Base-by-base conservation (phyloP, 1,139 yeast genomes). In the Pneumocystis sp. region DNA sequence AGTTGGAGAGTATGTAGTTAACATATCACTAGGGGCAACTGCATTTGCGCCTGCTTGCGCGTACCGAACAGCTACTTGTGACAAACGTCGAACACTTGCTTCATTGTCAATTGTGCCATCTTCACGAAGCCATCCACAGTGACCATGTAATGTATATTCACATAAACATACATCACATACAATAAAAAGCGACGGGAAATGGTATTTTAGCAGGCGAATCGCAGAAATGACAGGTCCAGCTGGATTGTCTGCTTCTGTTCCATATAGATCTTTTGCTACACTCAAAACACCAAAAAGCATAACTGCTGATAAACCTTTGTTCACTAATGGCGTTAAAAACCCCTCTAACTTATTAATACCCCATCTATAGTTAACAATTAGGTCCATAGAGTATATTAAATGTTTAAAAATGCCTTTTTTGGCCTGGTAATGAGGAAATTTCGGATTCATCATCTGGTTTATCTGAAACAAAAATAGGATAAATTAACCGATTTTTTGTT, bases 21-120 rank as follows among this genome's bases (percentile, higher is more conserved):
- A 50, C 98, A 95, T 93, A 75, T 93, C 98, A 17, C 96, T 87
- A 21, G 99, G 99, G 1, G 98, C 97, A 57, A 93, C 96, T 65
- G 90, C 87, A 42, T 67, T 64, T 62, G 68, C 68, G 6, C 68
- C 98, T 0, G 98, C 97, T 71, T 81, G 83, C 62, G 97, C 98
- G 73, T 93, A 93, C 75, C 89, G 91, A 34, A 88, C 96, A 0
- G 97, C 97, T 35, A 93, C 97, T 17, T 95, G 93, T 1, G 96
- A 97, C 65, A 93, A 81, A 74, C 99, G 81, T 70, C 84, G 81
- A 25, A 89, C 96, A 37, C 95, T 84, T 66, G 77, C 76, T 67
- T 85, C 89, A 67, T 96, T 82, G 73, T 87, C 85, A 71, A 93
- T 82, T 7, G 88, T 74, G 4, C 97, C 97, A 74, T 91, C 97